A percentile compares a stretch with the other conserved stretches of the same genome.
Evolutionary conservation across 2,329 filamentous ascomycete species (phyloP).

Genomic region (Nigrospora sphaerica): DNA sequence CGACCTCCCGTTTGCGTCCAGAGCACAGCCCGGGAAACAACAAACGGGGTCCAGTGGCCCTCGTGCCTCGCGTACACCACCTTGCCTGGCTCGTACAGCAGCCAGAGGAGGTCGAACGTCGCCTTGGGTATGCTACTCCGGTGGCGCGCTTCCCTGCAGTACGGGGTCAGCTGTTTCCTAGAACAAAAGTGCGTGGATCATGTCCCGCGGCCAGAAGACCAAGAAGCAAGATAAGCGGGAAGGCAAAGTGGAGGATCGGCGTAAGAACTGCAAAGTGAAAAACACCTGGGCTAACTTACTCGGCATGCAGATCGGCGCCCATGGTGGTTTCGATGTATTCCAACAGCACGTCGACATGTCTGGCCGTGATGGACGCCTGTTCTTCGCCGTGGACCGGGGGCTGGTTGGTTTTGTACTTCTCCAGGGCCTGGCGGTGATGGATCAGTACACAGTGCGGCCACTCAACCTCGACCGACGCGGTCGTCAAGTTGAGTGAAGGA

Average conservation of each 20-base stretch:
- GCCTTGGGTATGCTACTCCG: slow-evolving; percentile 27
- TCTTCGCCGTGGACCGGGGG: slow-evolving; percentile 31
- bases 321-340: slow-evolving; percentile 32
- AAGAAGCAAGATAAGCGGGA: too few species aligned
- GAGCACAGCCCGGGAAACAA: slow-evolving; percentile 27
- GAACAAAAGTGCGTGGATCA: too few species aligned
- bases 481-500: slow-evolving; percentile 30
- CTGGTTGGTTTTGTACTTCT: slow-evolving; percentile 32
- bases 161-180: too few species aligned
- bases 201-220: too few species aligned
- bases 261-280: too few species aligned
- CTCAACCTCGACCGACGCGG: slow-evolving; percentile 28
- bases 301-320: slow-evolving; percentile 28
- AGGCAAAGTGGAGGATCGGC: too few species aligned
- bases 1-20: not conserved
- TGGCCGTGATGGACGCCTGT: slow-evolving; percentile 30
- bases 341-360: slow-evolving; percentile 38
- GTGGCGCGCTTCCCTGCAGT: slow-evolving; percentile 24
- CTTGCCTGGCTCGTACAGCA: slow-evolving; percentile 37
- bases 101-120: slow-evolving; percentile 38
- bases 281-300: slow-evolving; percentile 12
- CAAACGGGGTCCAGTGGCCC: slow-evolving; percentile 30
- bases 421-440: slow-evolving; percentile 36
- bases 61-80: slow-evolving; percentile 34
- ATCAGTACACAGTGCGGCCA: slow-evolving; percentile 41